Evolutionary conservation across 345 rosid genomes (phyloP).

Genomic region (Anacardium occidentale): DNA sequence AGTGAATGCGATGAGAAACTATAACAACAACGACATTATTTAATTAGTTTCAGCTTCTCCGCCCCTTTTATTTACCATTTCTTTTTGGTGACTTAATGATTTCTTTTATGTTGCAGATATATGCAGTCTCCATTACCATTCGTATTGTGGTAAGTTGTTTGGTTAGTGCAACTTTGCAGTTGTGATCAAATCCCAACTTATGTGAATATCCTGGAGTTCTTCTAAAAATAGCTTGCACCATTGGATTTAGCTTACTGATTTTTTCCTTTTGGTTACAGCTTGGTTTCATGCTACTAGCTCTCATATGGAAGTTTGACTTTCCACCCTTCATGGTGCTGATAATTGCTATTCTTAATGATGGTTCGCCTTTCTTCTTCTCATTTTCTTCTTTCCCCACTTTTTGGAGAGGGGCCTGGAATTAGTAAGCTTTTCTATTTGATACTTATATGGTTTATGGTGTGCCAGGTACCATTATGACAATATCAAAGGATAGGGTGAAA

Average conservation of each 20-base stretch:
- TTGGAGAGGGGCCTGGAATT: background rate
- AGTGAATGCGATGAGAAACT: no score
- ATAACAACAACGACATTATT: no score
- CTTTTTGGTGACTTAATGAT: background rate
- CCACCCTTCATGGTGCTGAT: constrained; percentile 72
- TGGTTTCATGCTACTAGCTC: constrained; percentile 65
- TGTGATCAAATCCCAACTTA: background rate
- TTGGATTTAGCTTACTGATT: background rate
- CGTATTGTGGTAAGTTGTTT: constrained; percentile 68
- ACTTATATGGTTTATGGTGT: background rate
- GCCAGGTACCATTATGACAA: constrained; percentile 62
- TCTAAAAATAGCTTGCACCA: constrained; percentile 11
- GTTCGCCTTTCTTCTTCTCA: constrained; percentile 24
- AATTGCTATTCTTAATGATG: constrained; percentile 59
- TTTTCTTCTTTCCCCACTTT: background rate
- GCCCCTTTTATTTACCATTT: no score
- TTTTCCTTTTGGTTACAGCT: constrained; percentile 37
- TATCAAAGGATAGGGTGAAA: constrained; percentile 61
- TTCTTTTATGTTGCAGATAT: constrained; percentile 50
- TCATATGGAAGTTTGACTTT: constrained; percentile 66
- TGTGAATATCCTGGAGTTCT: background rate
- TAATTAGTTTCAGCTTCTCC: no score
- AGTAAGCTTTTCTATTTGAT: background rate
- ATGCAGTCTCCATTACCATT: constrained; percentile 84
- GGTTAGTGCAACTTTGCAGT: background rate